Evolutionary conservation across 306 rosid genomes (phyloP).

Genomic region (Betula pendula): DNA sequence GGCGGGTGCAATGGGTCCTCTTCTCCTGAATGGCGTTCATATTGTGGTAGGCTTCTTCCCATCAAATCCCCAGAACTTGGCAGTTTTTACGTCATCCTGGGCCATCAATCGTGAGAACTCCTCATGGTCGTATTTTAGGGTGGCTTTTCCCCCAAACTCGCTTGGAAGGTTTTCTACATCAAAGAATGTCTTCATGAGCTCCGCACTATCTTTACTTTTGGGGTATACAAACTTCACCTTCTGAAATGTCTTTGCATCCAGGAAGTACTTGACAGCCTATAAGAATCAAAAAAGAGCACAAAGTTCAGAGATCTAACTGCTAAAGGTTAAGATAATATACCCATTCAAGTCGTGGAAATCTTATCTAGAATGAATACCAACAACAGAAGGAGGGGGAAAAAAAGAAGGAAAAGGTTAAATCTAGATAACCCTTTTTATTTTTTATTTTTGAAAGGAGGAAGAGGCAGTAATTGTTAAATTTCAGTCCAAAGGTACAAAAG

Average conservation of each 20-base stretch:
- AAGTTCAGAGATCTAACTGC: neutral
- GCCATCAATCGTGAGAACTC: conserved; percentile 81
- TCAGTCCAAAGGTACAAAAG: neutral
- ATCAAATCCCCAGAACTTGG: conserved; percentile 75
- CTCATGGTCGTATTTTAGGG: conserved; percentile 70
- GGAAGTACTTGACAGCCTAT: conserved; percentile 73
- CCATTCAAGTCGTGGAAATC: neutral
- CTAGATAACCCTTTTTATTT: neutral
- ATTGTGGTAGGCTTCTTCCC: conserved; percentile 42
- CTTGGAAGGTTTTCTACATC: conserved; percentile 78
- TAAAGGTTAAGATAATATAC: neutral
- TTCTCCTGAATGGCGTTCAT: conserved; percentile 42
- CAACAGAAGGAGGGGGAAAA: too few species aligned
- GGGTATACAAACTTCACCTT: conserved; percentile 87
- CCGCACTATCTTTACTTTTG: conserved; percentile 66
- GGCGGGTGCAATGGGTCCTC: conserved; percentile 31
- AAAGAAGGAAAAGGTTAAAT: neutral
- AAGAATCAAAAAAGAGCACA: conserved; percentile 12
- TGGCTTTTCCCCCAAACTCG: conserved; percentile 83
- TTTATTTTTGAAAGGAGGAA: neutral
- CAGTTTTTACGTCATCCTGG: conserved; percentile 74
- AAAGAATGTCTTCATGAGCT: conserved; percentile 78
- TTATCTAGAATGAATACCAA: neutral
- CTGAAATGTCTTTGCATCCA: conserved; percentile 74
- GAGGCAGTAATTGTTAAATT: neutral